Percentiles rank a stretch among this genome's conserved stretches.
These are phyloP conservation scores for Leccinum huronense DNA, from an alignment of 1,284 basidiomycete species.

Conservation along the genomic window DNA sequence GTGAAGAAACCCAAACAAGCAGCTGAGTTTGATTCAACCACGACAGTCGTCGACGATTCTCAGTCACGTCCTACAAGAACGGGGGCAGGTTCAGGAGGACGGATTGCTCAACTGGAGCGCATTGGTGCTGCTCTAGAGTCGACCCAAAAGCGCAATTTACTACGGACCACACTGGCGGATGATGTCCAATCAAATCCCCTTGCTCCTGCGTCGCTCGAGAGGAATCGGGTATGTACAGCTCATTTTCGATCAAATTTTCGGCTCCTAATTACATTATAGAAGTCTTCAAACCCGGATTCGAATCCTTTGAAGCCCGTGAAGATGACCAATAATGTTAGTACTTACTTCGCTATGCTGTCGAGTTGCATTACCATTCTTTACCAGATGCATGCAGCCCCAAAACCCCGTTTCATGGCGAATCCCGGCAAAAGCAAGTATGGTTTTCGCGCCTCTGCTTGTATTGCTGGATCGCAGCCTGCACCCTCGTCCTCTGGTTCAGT, in stretches of 20 bases:
- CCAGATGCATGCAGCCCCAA: neutral
- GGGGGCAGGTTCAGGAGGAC: conserved; percentile 1
- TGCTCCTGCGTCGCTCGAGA: neutral
- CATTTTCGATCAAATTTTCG: neutral
- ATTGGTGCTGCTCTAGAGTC: neutral
- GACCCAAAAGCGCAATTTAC: neutral
- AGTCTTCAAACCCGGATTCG: neutral
- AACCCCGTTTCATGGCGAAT: conserved; percentile 1
- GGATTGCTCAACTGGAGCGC: neutral
- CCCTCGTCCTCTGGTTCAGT: neutral
- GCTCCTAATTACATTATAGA: neutral
- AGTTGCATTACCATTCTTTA: neutral
- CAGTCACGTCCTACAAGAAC: neutral
- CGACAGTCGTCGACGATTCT: neutral
- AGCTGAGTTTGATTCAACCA: neutral
- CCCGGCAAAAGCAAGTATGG: neutral
- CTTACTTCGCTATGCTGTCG: neutral
- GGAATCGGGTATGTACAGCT: neutral
- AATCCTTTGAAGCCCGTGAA: neutral
- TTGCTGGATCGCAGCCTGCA: neutral
- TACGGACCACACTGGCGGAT: neutral
- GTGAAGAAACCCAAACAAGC: neutral
- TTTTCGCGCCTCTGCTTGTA: neutral
- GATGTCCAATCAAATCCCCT: neutral
- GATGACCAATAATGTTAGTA: neutral